These are phyloP conservation scores for Dovyalis caffra DNA, from an alignment of 345 rosid species.

Conservation along the genomic window DNA sequence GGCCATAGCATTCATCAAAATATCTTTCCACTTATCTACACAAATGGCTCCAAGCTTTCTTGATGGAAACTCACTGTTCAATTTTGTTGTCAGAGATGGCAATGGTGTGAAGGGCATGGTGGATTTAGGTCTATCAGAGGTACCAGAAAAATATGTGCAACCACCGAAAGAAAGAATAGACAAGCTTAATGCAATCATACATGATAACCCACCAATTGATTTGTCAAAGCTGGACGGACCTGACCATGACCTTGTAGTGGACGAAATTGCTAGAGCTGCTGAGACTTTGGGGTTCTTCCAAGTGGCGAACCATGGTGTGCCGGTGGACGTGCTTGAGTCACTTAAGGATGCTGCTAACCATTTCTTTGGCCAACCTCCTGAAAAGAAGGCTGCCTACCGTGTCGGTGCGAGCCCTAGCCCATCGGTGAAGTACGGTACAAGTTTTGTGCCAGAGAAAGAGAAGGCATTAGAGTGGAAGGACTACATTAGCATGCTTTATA, in stretches of 20 bases:
- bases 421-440: constrained; percentile 50
- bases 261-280: constrained; percentile 43
- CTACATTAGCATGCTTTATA: constrained; percentile 51
- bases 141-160: constrained; percentile 34
- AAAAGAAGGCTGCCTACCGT: constrained; percentile 41
- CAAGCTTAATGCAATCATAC: constrained; percentile 16
- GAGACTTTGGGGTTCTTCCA: constrained; percentile 58
- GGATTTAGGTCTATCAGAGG: constrained; percentile 42
- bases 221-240: constrained; percentile 44
- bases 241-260: constrained; percentile 31
- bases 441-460: constrained; percentile 59
- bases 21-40: not conserved
- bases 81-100: constrained; percentile 51
- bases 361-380: constrained; percentile 42
- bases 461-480: constrained; percentile 67
- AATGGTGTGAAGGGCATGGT: constrained; percentile 58
- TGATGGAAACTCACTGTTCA: constrained; percentile 38
- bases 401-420: constrained; percentile 48
- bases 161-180: constrained; percentile 45
- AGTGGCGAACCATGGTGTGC: constrained; percentile 58
- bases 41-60: constrained; percentile 30
- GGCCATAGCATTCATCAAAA: not conserved
- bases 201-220: constrained; percentile 39
- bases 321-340: constrained; percentile 41
- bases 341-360: constrained; percentile 42